Conservation (phyloP, 1,284 basidiomycete genomes). For the Leccinum solheimii region DNA sequence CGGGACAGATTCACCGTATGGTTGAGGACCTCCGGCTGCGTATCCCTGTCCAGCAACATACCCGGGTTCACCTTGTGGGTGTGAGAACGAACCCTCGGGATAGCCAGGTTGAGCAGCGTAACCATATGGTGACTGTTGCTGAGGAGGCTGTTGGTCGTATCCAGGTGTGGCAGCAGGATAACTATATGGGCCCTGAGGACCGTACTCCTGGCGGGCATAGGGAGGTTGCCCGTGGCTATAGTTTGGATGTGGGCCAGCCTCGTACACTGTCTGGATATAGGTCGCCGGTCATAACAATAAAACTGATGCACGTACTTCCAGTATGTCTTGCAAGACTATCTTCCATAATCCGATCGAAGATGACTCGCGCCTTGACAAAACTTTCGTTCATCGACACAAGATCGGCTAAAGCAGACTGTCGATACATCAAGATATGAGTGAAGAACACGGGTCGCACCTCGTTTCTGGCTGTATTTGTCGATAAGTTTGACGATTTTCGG, state of each 20-base stretch:
- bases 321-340: slow-evolving; percentile 78
- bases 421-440: neutral
- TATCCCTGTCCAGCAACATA: slow-evolving; percentile 37
- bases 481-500: slow-evolving; percentile 97
- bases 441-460: slow-evolving; percentile 48
- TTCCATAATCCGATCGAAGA: slow-evolving; percentile 91
- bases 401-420: slow-evolving; percentile 56
- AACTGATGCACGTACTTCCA: slow-evolving; percentile 43
- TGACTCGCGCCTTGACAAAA: slow-evolving; percentile 79
- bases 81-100: slow-evolving; percentile 31
- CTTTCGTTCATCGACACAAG: slow-evolving; percentile 89
- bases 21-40: slow-evolving; percentile 26
- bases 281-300: slow-evolving; percentile 9
- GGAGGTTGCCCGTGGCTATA: slow-evolving; percentile 24
- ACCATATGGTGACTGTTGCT: slow-evolving; percentile 31
- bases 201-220: slow-evolving; percentile 32
- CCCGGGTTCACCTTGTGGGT: slow-evolving; percentile 37
- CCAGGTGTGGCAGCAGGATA: slow-evolving; percentile 38
- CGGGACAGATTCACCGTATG: slow-evolving; percentile 31
- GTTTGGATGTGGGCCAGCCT: slow-evolving; percentile 23
- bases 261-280: slow-evolving; percentile 29
- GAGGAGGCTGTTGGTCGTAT: slow-evolving; percentile 45
- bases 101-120: slow-evolving; percentile 43
- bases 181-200: slow-evolving; percentile 40
- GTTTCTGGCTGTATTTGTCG: slow-evolving; percentile 96